These are phyloP conservation scores for Royoungia palumana DNA, from an alignment of 768 basidiomycete genomes.

Conservation along the genomic window DNA sequence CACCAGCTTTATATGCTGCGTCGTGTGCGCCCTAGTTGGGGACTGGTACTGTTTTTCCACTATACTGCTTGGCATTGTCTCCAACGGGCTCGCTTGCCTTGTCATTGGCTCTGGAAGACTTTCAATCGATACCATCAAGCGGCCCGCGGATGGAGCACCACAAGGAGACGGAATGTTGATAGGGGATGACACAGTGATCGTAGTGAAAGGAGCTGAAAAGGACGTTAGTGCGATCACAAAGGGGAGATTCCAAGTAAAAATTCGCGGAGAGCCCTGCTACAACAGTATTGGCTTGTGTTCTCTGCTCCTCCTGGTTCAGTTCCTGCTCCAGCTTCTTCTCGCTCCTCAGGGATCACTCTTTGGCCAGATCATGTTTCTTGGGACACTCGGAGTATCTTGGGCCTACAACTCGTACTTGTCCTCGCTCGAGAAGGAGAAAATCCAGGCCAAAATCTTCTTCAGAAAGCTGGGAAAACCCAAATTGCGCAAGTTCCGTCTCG, in stretches of 20 bases:
- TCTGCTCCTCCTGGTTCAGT: conserved; percentile 31
- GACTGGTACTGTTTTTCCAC: conserved; percentile 34
- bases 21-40: conserved; percentile 20
- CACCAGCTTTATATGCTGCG: conserved; percentile 21
- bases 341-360: conserved; percentile 34
- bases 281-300: conserved; percentile 29
- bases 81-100: conserved; percentile 29
- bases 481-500: conserved; percentile 21
- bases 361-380: conserved; percentile 35
- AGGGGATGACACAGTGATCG: conserved; percentile 22
- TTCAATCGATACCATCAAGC: conserved; percentile 10
- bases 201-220: conserved; percentile 31
- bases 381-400: conserved; percentile 33
- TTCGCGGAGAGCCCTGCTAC: conserved; percentile 14
- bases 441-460: conserved; percentile 21
- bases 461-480: conserved; percentile 11
- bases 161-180: conserved; percentile 33
- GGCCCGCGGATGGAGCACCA: conserved; percentile 24
- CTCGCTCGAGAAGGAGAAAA: conserved; percentile 35
- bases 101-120: conserved; percentile 31
- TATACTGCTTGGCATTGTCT: conserved; percentile 33
- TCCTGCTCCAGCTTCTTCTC: conserved; percentile 33
- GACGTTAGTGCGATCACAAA: conserved; percentile 32
- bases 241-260: conserved; percentile 26
- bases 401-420: conserved; percentile 35